These are phyloP conservation scores for Phytophthora agathidicida DNA, from an alignment of 352 stramenopile genomes.

Conservation along the genomic window DNA sequence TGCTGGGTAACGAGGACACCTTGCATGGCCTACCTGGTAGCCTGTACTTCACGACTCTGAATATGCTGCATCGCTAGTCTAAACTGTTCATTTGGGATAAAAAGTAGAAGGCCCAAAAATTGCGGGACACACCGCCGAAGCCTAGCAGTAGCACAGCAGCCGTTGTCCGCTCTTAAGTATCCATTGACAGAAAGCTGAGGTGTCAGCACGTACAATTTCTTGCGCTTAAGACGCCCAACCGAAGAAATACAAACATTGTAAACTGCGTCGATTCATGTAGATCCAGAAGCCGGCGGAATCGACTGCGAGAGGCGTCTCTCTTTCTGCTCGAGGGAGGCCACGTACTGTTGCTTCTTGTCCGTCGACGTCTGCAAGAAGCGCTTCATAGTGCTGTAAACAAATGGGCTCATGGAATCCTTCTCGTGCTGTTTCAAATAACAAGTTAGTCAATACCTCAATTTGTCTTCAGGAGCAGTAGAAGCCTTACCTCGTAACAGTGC, in stretches of 20 bases:
- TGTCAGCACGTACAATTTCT: constrained; percentile 10
- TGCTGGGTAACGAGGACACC: no score
- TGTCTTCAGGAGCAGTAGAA: neutral
- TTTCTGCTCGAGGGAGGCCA: constrained; percentile 43
- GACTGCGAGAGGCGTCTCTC: constrained; percentile 31
- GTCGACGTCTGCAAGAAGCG: constrained; percentile 75
- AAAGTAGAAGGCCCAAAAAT: no score
- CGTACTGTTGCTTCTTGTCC: constrained; percentile 75
- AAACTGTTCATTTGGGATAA: no score
- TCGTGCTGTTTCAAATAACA: constrained; percentile 48
- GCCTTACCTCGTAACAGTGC: constrained; percentile 81
- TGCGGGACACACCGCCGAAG: no score
- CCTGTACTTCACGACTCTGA: no score
- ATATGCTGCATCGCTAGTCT: no score
- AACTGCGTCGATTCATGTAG: constrained; percentile 4
- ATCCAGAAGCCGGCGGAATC: constrained; percentile 11
- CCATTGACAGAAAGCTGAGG: constrained; percentile 10
- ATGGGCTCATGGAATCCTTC: constrained; percentile 67
- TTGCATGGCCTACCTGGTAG: no score
- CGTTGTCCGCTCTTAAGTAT: constrained; percentile 22
- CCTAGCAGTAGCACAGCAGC: constrained; percentile 20
- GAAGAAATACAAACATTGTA: constrained; percentile 22
- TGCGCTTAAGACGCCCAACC: constrained; percentile 11
- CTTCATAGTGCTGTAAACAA: constrained; percentile 73
- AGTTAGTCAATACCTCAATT: neutral